A percentile compares a stretch with the other conserved stretches of the same genome.
Evolutionary conservation across 163 green algal species (phyloP).

Genomic region (Scenedesmus sp.): DNA sequence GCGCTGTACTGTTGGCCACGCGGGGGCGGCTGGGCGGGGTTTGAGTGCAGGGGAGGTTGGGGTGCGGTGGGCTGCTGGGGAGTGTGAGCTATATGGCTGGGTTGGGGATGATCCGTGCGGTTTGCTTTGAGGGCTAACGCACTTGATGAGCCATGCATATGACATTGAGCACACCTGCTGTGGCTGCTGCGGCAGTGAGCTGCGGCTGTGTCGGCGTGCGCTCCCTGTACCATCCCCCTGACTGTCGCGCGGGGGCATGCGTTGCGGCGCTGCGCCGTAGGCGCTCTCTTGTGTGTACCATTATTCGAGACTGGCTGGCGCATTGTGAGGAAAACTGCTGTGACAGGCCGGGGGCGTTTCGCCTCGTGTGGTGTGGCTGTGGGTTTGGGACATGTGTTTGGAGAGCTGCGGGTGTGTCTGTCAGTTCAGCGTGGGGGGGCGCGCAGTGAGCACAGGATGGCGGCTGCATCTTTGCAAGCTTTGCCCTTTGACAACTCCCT

Average conservation of each 20-base stretch:
- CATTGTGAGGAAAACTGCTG: background rate
- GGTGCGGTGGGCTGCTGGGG: background rate
- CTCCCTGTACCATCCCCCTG: background rate
- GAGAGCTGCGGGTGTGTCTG: background rate
- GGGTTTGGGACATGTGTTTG: background rate
- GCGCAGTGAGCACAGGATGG: background rate
- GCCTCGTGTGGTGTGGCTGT: background rate
- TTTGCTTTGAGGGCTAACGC: background rate
- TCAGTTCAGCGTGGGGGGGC: background rate
- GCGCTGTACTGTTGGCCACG: background rate
- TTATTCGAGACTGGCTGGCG: background rate
- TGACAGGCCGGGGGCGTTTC: background rate
- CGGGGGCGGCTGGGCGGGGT: background rate
- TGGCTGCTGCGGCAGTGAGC: background rate
- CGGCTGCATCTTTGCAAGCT: background rate
- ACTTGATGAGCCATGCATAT: background rate
- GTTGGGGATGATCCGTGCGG: background rate
- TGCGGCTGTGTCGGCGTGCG: background rate
- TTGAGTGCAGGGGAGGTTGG: background rate
- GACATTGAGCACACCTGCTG: background rate
- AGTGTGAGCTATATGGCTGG: background rate
- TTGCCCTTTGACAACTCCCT: background rate
- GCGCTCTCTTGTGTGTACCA: slow-evolving; percentile 4
- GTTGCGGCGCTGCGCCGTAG: background rate
- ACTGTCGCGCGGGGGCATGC: background rate